Conservation (phyloP, 176 grass and related monocot genomes). For the Cocos nucifera region DNA sequence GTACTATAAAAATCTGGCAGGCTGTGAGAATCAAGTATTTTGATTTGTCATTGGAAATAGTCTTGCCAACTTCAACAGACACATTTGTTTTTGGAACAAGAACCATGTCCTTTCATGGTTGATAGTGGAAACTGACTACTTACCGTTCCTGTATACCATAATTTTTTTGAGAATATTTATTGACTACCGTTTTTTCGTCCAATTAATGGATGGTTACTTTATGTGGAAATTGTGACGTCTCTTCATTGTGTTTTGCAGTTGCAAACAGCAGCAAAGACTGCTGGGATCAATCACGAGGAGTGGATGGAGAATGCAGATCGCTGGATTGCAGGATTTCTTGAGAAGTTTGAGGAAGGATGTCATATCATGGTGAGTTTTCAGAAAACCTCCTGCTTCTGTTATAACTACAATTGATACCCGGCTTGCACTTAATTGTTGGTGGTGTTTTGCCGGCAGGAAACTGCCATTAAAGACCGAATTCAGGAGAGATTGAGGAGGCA, state of each 20-base stretch:
- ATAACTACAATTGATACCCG: background rate
- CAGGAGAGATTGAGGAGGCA: constrained; percentile 69
- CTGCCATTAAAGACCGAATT: constrained; percentile 92
- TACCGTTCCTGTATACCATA: too few relatives aligned
- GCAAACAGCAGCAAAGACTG: constrained; percentile 82
- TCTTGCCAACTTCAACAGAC: too few relatives aligned
- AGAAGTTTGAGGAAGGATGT: constrained; percentile 94
- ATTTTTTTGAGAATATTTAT: too few relatives aligned
- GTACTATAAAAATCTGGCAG: too few relatives aligned
- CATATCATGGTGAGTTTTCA: constrained; percentile 56
- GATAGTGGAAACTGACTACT: too few relatives aligned
- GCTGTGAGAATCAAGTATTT: too few relatives aligned
- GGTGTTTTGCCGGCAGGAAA: constrained; percentile 38
- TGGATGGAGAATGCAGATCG: constrained; percentile 90
- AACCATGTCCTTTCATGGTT: too few relatives aligned
- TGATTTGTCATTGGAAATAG: too few relatives aligned
- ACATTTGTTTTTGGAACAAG: too few relatives aligned
- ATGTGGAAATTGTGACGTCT: background rate
- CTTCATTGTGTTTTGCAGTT: constrained; percentile 39
- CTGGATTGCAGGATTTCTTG: constrained; percentile 92
- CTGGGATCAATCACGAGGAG: constrained; percentile 67
- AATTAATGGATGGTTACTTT: too few relatives aligned
- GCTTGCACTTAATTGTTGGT: background rate
- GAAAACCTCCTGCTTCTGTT: background rate
- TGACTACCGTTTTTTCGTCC: too few relatives aligned